Conservation (phyloP, 305 asterid species). For the Lippia alba region DNA sequence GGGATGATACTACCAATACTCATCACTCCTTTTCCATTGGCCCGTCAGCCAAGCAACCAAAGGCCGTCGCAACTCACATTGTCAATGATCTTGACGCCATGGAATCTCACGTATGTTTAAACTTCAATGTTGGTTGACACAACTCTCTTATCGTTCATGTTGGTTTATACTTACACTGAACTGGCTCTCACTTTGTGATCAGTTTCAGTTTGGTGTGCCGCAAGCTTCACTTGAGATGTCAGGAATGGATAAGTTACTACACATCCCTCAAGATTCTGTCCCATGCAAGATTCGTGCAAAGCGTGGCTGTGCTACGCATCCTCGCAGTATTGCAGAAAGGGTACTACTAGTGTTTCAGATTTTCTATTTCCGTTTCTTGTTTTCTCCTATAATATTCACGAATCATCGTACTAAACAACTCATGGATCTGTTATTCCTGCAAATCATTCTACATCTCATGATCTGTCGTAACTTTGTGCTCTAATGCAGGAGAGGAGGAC, state of each 20-base stretch:
- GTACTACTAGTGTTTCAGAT: slow-evolving; percentile 33
- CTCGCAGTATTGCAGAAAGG: slow-evolving; percentile 98
- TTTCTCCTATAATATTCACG: no score
- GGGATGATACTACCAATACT: slow-evolving; percentile 52
- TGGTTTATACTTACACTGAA: background rate
- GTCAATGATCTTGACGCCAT: slow-evolving; percentile 41
- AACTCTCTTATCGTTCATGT: no score
- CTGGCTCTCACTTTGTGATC: slow-evolving; percentile 13
- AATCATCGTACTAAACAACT: no score
- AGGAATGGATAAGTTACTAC: slow-evolving; percentile 70
- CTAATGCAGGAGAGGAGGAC: slow-evolving; percentile 80
- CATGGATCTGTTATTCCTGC: no score
- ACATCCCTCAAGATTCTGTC: slow-evolving; percentile 86
- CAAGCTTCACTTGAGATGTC: slow-evolving; percentile 64
- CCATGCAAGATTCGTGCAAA: slow-evolving; percentile 96
- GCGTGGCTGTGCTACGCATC: slow-evolving; percentile 97
- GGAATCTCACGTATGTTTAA: slow-evolving; percentile 64
- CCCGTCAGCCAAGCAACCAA: slow-evolving; percentile 48
- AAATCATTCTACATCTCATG: background rate
- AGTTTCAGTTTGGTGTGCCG: slow-evolving; percentile 83
- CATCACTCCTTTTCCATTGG: slow-evolving; percentile 64
- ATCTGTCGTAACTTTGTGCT: background rate
- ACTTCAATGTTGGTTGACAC: no score
- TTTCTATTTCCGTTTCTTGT: no score
- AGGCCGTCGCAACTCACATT: slow-evolving; percentile 32